Evolutionary conservation across 805 yeast species (phyloP).

Genomic region (Dipodascopsis uninucleata): DNA sequence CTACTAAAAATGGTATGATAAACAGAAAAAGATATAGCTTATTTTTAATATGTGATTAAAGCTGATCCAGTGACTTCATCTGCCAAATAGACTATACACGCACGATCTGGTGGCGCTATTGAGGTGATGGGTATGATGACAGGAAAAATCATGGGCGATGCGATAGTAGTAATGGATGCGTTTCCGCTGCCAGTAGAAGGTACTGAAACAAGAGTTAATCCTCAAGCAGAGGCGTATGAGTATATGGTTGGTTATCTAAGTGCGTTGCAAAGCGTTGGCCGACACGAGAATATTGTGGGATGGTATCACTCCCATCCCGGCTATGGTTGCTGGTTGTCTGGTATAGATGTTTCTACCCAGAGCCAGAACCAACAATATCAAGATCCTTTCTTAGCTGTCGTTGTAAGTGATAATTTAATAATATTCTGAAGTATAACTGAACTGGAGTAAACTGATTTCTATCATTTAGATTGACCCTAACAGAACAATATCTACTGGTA

Average conservation of each 20-base stretch:
- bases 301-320: conserved; percentile 99
- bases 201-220: conserved; percentile 93
- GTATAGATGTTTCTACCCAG: conserved; percentile 91
- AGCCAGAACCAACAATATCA: conserved; percentile 77
- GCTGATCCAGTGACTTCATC: conserved; percentile 33
- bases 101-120: conserved; percentile 76
- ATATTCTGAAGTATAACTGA: too few relatives aligned
- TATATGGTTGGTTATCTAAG: conserved; percentile 84
- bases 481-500: conserved; percentile 57
- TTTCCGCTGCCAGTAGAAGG: conserved; percentile 92
- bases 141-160: conserved; percentile 58
- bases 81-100: conserved; percentile 65
- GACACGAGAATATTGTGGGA: conserved; percentile 78
- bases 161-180: conserved; percentile 70
- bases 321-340: conserved; percentile 93
- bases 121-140: conserved; percentile 96
- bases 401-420: conserved; percentile 36
- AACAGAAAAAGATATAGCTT: background rate
- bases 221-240: conserved; percentile 89
- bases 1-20: conserved; percentile 56
- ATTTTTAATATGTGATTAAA: conserved; percentile 29
- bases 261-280: conserved; percentile 47
- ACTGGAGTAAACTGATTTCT: too few relatives aligned
- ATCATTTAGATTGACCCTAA: conserved; percentile 70
- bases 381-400: conserved; percentile 87